Conservation (phyloP, 371 early-diverging fungal genomes). For the Mortierella polycephala region DNA sequence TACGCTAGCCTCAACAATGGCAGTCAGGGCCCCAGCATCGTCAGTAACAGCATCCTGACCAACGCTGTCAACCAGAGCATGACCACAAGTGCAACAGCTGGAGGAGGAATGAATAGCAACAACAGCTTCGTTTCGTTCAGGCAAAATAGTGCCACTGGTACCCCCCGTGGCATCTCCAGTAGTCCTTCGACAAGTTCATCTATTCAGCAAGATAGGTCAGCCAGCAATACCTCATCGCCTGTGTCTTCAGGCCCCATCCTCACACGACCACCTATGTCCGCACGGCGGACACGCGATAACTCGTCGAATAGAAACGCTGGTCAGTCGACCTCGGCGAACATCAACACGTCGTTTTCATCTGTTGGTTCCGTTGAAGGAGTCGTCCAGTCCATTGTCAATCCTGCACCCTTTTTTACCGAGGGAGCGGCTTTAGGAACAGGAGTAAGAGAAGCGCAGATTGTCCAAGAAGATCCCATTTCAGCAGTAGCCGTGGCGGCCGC, state of each 20-base stretch:
- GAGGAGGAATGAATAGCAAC: constrained; percentile 35
- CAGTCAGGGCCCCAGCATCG: constrained; percentile 25
- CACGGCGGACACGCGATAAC: constrained; percentile 24
- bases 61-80: constrained; percentile 31
- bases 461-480: not conserved
- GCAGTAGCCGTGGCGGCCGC: not conserved
- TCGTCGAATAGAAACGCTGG: constrained; percentile 5
- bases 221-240: constrained; percentile 20
- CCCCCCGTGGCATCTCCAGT: constrained; percentile 11
- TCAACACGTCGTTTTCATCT: constrained; percentile 40
- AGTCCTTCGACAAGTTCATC: constrained; percentile 2
- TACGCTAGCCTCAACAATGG: constrained; percentile 15
- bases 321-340: constrained; percentile 1
- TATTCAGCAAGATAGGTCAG: constrained; percentile 1
- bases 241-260: constrained; percentile 20
- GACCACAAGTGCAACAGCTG: not conserved
- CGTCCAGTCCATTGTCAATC: not conserved
- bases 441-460: not conserved
- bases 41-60: constrained; percentile 44
- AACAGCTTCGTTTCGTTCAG: constrained; percentile 40
- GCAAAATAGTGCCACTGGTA: constrained; percentile 7
- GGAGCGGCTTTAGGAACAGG: not conserved
- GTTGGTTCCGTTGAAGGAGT: constrained; percentile 16
- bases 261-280: constrained; percentile 28
- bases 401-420: not conserved